phyloP scores from a whole-genome alignment of 2,329 filamentous ascomycete species.

The Colletotrichum truncatum region DNA sequence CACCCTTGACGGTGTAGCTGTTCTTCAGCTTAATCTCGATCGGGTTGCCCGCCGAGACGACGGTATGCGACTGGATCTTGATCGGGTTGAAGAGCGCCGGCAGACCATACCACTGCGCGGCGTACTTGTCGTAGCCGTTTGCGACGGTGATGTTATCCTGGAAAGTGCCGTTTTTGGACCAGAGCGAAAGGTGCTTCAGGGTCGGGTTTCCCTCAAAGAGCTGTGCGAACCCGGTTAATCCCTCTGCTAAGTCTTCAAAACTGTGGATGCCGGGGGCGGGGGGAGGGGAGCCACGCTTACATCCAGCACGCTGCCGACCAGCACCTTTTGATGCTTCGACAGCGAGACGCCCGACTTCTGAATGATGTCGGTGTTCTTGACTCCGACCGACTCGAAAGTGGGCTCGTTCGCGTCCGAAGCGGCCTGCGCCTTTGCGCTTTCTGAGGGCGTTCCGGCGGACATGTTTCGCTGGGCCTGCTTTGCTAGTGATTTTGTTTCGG shows the following conservation, averaged over 20 bases:
- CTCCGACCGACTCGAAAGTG: slow-evolving; percentile 42
- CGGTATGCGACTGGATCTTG: slow-evolving; percentile 60
- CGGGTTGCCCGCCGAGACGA: slow-evolving; percentile 65
- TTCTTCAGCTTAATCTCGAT: slow-evolving; percentile 60
- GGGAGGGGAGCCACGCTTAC: slow-evolving; percentile 37
- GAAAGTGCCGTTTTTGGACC: slow-evolving; percentile 67
- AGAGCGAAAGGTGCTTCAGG: slow-evolving; percentile 66
- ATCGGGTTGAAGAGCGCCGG: slow-evolving; percentile 67
- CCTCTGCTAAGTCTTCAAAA: too few relatives aligned
- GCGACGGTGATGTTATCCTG: slow-evolving; percentile 67
- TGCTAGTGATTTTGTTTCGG: slow-evolving; percentile 28
- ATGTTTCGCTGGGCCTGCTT: slow-evolving; percentile 33
- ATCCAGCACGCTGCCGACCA: slow-evolving; percentile 68
- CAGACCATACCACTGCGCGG: slow-evolving; percentile 66
- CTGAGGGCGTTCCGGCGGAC: slow-evolving; percentile 38
- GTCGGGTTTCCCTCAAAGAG: slow-evolving; percentile 69
- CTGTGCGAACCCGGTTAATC: too few relatives aligned
- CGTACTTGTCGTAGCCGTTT: slow-evolving; percentile 59
- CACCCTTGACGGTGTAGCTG: slow-evolving; percentile 45
- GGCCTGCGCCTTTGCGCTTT: slow-evolving; percentile 37
- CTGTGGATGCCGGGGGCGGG: too few relatives aligned
- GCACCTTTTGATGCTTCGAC: slow-evolving; percentile 57
- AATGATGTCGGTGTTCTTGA: slow-evolving; percentile 64
- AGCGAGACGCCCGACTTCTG: slow-evolving; percentile 60
- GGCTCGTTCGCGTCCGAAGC: slow-evolving; percentile 20